Evolutionary conservation across 805 yeast genomes (phyloP).

Genomic region (Wickerhamomyces strasburgensis): DNA sequence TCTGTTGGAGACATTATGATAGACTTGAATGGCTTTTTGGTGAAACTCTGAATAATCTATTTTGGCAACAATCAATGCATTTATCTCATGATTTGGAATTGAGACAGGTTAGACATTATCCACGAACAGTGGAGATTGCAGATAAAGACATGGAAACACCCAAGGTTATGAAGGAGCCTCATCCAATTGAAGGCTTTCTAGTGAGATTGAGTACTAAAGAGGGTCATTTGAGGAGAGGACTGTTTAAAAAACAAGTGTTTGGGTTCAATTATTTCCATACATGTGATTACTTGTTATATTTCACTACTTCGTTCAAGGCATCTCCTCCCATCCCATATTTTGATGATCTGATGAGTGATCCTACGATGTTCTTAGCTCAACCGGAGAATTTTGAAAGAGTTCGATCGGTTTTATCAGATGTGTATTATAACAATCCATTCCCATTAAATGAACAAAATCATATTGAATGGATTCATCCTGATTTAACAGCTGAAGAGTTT

Average conservation of each 20-base stretch:
- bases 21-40: constrained; percentile 66
- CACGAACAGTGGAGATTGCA: constrained; percentile 25
- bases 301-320: constrained; percentile 48
- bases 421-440: constrained; percentile 51
- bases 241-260: constrained; percentile 37
- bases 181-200: constrained; percentile 79
- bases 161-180: constrained; percentile 50
- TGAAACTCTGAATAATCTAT: constrained; percentile 36
- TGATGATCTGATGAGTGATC: constrained; percentile 3
- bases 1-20: constrained; percentile 66
- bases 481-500: constrained; percentile 35
- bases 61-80: constrained; percentile 38
- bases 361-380: constrained; percentile 26
- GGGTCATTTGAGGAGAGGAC: constrained; percentile 34
- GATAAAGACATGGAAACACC: constrained; percentile 9
- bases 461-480: constrained; percentile 56
- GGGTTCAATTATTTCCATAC: constrained; percentile 62
- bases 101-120: constrained; percentile 40
- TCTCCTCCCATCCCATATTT: constrained; percentile 54
- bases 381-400: constrained; percentile 20
- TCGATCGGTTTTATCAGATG: constrained; percentile 27
- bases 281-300: constrained; percentile 55
- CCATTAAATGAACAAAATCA: constrained; percentile 45
- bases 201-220: constrained; percentile 46
- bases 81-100: constrained; percentile 56